Evolutionary conservation across 768 basidiomycete genomes (phyloP), one percentile per base, ranked within the genome.

Genomic region (Mycena crocata): DNA sequence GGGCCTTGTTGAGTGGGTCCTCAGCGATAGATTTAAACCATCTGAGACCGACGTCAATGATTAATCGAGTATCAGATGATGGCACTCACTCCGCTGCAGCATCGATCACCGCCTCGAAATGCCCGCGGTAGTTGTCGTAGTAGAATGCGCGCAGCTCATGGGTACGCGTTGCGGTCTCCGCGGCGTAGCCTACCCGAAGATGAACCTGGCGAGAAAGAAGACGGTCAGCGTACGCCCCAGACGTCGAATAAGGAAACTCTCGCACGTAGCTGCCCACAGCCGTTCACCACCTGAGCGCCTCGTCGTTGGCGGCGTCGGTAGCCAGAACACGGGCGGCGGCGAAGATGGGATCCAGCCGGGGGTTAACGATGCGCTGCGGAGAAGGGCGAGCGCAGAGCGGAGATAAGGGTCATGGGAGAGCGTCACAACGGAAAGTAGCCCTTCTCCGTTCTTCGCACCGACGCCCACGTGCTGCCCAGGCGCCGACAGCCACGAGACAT

Each of bases 21-120:
- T 95, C 89, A 17, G 88, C 90, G 84, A 96, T 90, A 2, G 91
- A 90, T 24, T 85, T 84, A 83, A 96, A 94, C 91, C 93, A 99
- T n/a, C 79, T 76, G 28, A 89, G 15, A 30, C 23, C 5, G 48
- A 35, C 9, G 21, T 28, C 28, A 24, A 21, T 42, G n/a, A 52
- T 31, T 8, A 17, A 24, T 8, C 7, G 28, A 5, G 7, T 12
- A 3, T 2, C 30, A 13, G 40, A 44, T 26, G 7, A 15, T n/a
- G 15, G 35, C 17, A 24, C 55, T 1, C 42, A 67, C 66, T 26
- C 60, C 7, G 60, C 86, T 37, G 91, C 79, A 39, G 87, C 83
- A 70, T 89, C 81, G 80, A 95, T 92, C 40, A 98, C 78, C 51
- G 85, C 84, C 75, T 98, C 93, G 73, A 96, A 94, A 78, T 98